These are phyloP conservation scores for Coprinellus aureogranulatus DNA, from an alignment of 768 basidiomycete species.

Conservation along the genomic window DNA sequence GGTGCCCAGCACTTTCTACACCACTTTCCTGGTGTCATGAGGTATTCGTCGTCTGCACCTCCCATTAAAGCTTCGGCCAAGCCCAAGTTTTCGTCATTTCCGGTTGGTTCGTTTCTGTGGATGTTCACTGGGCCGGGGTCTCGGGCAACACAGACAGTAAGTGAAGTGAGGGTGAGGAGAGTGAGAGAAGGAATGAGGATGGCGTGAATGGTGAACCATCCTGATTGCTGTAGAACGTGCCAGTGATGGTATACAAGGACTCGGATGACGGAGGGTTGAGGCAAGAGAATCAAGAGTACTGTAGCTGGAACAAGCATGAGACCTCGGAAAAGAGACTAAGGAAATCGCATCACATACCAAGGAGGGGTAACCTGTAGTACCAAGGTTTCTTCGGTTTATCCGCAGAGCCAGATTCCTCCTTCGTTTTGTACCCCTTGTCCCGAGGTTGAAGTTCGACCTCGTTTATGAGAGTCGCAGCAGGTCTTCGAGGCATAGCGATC, in stretches of 20 bases:
- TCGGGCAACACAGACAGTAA: constrained; percentile 68
- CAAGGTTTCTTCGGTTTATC: constrained; percentile 38
- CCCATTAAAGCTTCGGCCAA: constrained; percentile 61
- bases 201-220: constrained; percentile 53
- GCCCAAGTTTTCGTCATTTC: constrained; percentile 42
- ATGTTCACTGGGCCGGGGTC: constrained; percentile 67
- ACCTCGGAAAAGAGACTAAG: not conserved
- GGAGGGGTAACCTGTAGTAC: constrained; percentile 59
- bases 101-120: constrained; percentile 13
- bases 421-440: not conserved
- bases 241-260: constrained; percentile 69
- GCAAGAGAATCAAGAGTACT: constrained; percentile 59
- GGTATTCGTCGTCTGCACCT: constrained; percentile 42
- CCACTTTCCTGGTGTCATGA: constrained; percentile 59
- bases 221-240: constrained; percentile 45
- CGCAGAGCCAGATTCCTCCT: not conserved
- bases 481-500: constrained; percentile 1
- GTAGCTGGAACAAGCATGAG: constrained; percentile 26
- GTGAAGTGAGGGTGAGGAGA: constrained; percentile 67
- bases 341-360: constrained; percentile 35
- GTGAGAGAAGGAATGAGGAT: constrained; percentile 60
- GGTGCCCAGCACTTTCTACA: constrained; percentile 78
- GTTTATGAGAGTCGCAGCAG: not conserved
- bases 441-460: constrained; percentile 9
- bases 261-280: constrained; percentile 71